These are phyloP conservation scores for Yamadazyma phyllophila DNA, from an alignment of 805 yeast species.

Conservation along the genomic window DNA sequence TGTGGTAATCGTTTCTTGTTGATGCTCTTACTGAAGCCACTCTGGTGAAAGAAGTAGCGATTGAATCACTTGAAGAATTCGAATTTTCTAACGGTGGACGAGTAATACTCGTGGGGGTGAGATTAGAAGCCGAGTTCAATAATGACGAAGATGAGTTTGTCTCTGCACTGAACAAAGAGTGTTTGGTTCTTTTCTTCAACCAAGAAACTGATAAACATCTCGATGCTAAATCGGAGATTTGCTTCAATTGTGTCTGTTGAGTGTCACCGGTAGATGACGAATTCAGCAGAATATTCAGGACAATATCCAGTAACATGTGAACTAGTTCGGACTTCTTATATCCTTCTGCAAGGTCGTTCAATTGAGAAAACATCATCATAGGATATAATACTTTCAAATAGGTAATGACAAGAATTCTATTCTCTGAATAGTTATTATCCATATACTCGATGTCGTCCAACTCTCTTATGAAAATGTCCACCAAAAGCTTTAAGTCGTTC, in stretches of 20 bases:
- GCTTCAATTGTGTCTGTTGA: constrained; percentile 12
- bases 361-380: constrained; percentile 62
- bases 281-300: constrained; percentile 9
- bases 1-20: constrained; percentile 33
- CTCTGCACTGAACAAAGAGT: background rate
- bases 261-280: background rate
- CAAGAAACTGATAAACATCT: constrained; percentile 35
- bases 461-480: constrained; percentile 81
- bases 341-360: constrained; percentile 44
- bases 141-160: constrained; percentile 16
- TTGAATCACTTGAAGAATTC: constrained; percentile 20
- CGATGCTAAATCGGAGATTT: constrained; percentile 30
- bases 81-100: constrained; percentile 1
- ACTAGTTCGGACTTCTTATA: constrained; percentile 59
- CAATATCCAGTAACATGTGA: constrained; percentile 50
- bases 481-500: constrained; percentile 80
- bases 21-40: constrained; percentile 37
- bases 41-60: constrained; percentile 24
- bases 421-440: constrained; percentile 56
- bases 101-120: background rate
- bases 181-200: constrained; percentile 21
- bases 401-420: constrained; percentile 44
- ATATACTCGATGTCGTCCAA: constrained; percentile 62
- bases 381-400: constrained; percentile 76
- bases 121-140: constrained; percentile 5